Evolutionary conservation across 305 asterid genomes (phyloP).

Genomic region (Fraxinus angustifolia): DNA sequence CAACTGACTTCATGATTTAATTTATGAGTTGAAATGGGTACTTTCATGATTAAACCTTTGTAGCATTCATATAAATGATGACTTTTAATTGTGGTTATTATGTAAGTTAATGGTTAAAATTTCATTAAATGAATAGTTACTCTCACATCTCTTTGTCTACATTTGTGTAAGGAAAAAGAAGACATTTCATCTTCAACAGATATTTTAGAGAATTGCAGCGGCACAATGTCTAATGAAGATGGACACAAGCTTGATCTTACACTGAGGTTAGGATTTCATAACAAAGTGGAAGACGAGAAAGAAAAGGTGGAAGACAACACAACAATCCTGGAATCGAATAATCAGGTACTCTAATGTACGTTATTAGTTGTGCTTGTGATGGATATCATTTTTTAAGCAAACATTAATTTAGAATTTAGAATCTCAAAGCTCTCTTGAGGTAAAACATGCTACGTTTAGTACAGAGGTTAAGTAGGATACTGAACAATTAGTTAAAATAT

Average conservation of each 20-base stretch:
- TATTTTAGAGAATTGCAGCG: background rate
- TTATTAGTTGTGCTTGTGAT: background rate
- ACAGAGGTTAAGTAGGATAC: background rate
- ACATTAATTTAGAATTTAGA: background rate
- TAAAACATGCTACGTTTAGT: background rate
- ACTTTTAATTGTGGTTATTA: background rate
- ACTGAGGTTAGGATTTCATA: background rate
- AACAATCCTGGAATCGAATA: background rate
- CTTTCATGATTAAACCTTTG: too few species aligned
- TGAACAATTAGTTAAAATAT: background rate
- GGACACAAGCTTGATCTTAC: conserved; percentile 6
- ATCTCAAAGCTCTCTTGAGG: background rate
- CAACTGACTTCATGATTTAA: background rate
- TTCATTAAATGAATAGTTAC: background rate
- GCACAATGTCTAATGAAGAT: background rate
- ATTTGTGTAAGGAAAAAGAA: background rate
- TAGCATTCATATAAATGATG: background rate
- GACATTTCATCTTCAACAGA: background rate
- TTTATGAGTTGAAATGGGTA: background rate
- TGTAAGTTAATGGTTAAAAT: background rate
- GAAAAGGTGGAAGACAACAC: background rate
- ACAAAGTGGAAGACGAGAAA: background rate
- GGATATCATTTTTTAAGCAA: background rate
- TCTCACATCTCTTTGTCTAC: background rate
- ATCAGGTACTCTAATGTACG: background rate